Conservation (phyloP, 306 rosid species). For the Cicer yamashitae region DNA sequence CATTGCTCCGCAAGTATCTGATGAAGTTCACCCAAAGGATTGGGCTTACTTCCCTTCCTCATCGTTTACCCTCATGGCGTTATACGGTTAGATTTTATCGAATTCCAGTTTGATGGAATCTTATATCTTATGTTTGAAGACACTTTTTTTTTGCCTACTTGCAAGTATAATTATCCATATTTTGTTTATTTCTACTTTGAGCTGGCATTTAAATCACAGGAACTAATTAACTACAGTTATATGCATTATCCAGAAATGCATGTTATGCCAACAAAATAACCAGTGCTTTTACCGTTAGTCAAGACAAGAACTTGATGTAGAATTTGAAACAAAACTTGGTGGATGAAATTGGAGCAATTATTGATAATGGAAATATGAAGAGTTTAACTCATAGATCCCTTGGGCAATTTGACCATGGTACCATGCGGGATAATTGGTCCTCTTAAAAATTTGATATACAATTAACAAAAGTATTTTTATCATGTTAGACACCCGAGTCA, state of each 20-base stretch:
- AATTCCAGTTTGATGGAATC: constrained; percentile 24
- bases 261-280: constrained; percentile 32
- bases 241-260: constrained; percentile 31
- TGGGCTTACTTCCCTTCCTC: constrained; percentile 85
- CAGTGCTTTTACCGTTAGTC: constrained; percentile 31
- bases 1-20: constrained; percentile 85
- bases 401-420: constrained; percentile 27
- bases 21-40: constrained; percentile 90
- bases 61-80: constrained; percentile 80
- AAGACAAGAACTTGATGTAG: constrained; percentile 23
- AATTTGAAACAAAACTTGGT: constrained; percentile 39
- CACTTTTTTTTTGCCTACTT: constrained; percentile 23
- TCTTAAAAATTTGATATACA: constrained; percentile 35
- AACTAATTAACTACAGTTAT: constrained; percentile 26
- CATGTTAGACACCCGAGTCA: constrained; percentile 30
- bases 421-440: constrained; percentile 24
- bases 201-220: constrained; percentile 29
- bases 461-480: constrained; percentile 9
- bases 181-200: constrained; percentile 23
- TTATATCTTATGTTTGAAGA: constrained; percentile 33
- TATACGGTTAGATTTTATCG: constrained; percentile 70
- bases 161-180: constrained; percentile 27
- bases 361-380: constrained; percentile 35
- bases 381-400: constrained; percentile 34
- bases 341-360: constrained; percentile 24